Evolutionary conservation across 768 basidiomycete genomes (phyloP).

Genomic region (Tulasnella sp.): DNA sequence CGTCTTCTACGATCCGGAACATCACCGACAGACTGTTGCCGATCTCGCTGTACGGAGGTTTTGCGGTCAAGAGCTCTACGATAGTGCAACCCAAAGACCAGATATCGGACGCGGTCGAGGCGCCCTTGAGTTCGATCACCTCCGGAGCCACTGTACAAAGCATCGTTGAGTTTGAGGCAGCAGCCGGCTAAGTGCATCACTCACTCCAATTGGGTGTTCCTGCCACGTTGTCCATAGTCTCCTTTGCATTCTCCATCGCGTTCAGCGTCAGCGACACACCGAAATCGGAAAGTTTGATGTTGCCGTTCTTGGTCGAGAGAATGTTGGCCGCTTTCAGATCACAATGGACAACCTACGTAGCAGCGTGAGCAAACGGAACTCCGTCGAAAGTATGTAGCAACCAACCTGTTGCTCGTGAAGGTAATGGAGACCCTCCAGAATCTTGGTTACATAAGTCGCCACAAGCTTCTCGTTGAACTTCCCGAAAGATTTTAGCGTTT

Average conservation of each 20-base stretch:
- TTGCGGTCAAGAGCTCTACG: constrained; percentile 84
- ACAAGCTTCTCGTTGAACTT: constrained; percentile 87
- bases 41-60: constrained; percentile 85
- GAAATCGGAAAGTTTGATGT: constrained; percentile 95
- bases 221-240: constrained; percentile 54
- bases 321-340: constrained; percentile 99
- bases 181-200: constrained; percentile 17
- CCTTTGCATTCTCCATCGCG: constrained; percentile 57
- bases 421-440: constrained; percentile 90
- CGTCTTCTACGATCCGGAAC: constrained; percentile 95
- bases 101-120: constrained; percentile 86
- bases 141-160: constrained; percentile 70
- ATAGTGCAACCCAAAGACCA: constrained; percentile 95
- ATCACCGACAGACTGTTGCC: constrained; percentile 90
- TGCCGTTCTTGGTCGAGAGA: constrained; percentile 95
- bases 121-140: constrained; percentile 89
- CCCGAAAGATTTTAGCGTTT: constrained; percentile 88
- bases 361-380: background rate
- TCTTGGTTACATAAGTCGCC: constrained; percentile 89
- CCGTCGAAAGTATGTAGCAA: background rate
- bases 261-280: constrained; percentile 93
- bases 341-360: constrained; percentile 77
- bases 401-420: constrained; percentile 55
- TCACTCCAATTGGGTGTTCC: constrained; percentile 95
- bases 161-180: background rate